Base-by-base conservation (phyloP, 768 basidiomycete genomes). In the Gymnopilus dilepis region DNA sequence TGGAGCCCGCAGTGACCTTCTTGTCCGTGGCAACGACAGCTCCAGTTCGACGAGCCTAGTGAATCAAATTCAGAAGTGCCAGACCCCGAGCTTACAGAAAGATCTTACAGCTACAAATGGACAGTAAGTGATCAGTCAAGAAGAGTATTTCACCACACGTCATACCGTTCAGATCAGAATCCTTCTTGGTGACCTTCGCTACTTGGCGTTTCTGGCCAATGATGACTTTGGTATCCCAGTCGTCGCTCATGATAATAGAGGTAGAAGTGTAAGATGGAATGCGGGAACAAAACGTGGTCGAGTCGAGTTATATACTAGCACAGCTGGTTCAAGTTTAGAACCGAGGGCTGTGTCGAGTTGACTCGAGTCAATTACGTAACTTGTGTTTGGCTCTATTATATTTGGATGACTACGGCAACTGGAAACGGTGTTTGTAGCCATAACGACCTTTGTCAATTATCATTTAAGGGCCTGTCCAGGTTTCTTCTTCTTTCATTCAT, bases 1-100 rank as follows among this genome's bases (percentile, higher is more conserved):
- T 95, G 43, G 73, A 73, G 37, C 89, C 90, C 26, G 73, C 80
- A 13, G 85, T 76, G 3, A 86, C 73, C 69, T 94, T 94, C 82
- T 91, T 95, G 75, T 95, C 92, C 8, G 91, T 94, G 22, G 86
- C 84, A 33, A 95, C 88, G 62, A 92, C 88, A 47, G 89, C 85
- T 30, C 92, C 92, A 41, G 82, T 73, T 70, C 94, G 80, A 31
- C 90, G 86, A 61, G 93, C 93, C 91, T 93, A 66, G 7, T 56
- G 21, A 38, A 59, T 6, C 11, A 50, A 38, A 1, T 11, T 45
- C 69, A 70, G 31, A 54, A 15, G 45, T 41, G 37, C 1, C 19
- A 30, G 38, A 12, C 15, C 24, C 1, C 33, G 1, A 48, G 31
- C 22, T 24, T 30, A 1, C 17, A 6, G 11, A 28, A 31, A 26